These are phyloP conservation scores for Arbutus unedo DNA, from an alignment of 148 eudicot species.

Conservation along the genomic window DNA sequence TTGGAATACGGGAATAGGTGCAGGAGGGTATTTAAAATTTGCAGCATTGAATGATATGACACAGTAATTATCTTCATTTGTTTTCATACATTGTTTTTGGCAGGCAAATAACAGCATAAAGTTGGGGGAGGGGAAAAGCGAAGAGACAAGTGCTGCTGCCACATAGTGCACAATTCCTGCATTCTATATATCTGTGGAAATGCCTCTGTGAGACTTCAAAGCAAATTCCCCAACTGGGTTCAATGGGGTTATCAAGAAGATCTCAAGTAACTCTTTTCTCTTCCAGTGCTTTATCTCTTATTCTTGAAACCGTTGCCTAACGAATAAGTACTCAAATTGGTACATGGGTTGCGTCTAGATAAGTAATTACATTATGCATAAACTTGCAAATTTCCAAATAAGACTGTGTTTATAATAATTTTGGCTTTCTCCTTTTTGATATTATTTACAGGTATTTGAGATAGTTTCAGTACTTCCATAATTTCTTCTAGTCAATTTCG, in stretches of 20 bases:
- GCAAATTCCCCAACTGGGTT: neutral
- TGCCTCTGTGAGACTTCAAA: neutral
- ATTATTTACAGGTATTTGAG: too few species aligned
- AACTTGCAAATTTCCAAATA: neutral
- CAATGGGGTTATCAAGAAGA: constrained; percentile 14
- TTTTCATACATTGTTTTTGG: neutral
- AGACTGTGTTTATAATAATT: too few species aligned
- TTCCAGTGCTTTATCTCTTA: neutral
- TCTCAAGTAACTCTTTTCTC: constrained; percentile 13
- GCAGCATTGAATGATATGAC: neutral
- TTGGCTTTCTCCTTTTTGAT: too few species aligned
- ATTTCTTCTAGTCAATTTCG: too few species aligned
- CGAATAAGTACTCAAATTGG: neutral
- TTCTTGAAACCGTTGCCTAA: constrained; percentile 2
- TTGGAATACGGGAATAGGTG: neutral
- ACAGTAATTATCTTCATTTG: neutral
- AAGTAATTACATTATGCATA: neutral
- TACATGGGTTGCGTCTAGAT: neutral
- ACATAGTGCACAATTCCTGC: neutral
- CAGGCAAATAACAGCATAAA: neutral
- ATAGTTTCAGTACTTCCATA: too few species aligned
- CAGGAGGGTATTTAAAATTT: neutral
- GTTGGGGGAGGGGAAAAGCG: neutral
- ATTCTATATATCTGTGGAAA: neutral
- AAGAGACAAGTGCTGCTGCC: neutral